Evolutionary conservation across 2,329 filamentous ascomycete genomes (phyloP), one percentile per base, ranked within the genome.

Genomic region (Aspergillus awamori): DNA sequence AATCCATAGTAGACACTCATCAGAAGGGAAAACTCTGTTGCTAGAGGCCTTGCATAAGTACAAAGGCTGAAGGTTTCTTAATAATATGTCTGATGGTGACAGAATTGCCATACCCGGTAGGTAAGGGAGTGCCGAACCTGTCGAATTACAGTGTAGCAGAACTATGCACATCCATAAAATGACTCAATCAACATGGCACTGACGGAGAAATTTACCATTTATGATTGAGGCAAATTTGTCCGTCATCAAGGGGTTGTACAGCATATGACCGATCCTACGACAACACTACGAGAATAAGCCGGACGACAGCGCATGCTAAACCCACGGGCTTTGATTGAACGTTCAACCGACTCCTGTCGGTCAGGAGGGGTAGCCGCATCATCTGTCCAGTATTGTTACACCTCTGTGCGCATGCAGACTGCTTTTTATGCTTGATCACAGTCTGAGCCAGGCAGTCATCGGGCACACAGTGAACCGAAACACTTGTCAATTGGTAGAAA

Each of bases 401-500:
- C n/a, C 41, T 22, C 10, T 45, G 41, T 45, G 20, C 41, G 41
- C 41, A 22, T 22, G 17, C 8, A 45, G 17, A 22, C 20, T 45
- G 41, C 41, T 45, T 13, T 43, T 45, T 7, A 45, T 22, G 41
- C 17, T 24, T 22, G 20, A n/a, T 45, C 17, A 8, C 41, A n/a
- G n/a, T 15, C n/a, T 17, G 1, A 30, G 11, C 13, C 33, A 26
- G 53, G 24, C 17, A 33, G 36, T 6, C 38, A 28, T 53, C 26
- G 36, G 56, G 49, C 49, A 39, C 45, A 38, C 17, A 58, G 43
- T 54, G 24, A 15, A 52, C 38, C 45, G n/a, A 36, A 30, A 48
- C 15, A 36, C 22, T 49, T 49, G 41, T 20, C n/a, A 15, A 43
- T 58, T 53, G 54, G 61, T 22, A 49, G 51, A 38, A 53, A 22